These are phyloP conservation scores for Penicillium sp. DNA, from an alignment of 2,329 filamentous ascomycete genomes.

Conservation along the genomic window DNA sequence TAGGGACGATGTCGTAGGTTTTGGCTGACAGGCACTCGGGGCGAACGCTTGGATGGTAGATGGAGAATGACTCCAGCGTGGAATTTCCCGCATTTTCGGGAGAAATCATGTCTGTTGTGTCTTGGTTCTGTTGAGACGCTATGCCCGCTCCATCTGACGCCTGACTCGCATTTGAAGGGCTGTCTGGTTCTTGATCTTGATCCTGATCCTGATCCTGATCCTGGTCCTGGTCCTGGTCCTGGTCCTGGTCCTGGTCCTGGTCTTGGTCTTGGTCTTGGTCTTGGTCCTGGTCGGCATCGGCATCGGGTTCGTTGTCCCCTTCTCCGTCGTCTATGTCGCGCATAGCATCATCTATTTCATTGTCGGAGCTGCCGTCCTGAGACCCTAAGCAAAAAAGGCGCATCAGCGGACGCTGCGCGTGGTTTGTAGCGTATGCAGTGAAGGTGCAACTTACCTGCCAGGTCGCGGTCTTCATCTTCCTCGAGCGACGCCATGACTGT, in stretches of 20 bases:
- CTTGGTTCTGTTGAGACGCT: slow-evolving; percentile 50
- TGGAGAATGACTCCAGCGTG: slow-evolving; percentile 42
- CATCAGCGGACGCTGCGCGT: slow-evolving; percentile 5
- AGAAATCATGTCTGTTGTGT: slow-evolving; percentile 51
- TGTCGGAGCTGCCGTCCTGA: slow-evolving; percentile 54
- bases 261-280: slow-evolving; percentile 36
- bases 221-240: no score
- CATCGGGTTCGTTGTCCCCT: slow-evolving; percentile 42
- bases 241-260: slow-evolving; percentile 24
- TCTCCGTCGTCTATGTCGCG: slow-evolving; percentile 48
- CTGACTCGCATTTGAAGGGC: slow-evolving; percentile 47
- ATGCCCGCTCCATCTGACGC: slow-evolving; percentile 42
- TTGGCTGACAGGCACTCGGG: slow-evolving; percentile 77
- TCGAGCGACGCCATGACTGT: slow-evolving; percentile 37
- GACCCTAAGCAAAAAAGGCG: slow-evolving; percentile 41
- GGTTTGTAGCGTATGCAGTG: slow-evolving; percentile 13
- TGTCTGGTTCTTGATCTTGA: slow-evolving; percentile 42
- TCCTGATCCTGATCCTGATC: slow-evolving; percentile 20
- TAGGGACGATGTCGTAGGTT: slow-evolving; percentile 93
- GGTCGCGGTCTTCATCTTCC: slow-evolving; percentile 49
- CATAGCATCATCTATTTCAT: slow-evolving; percentile 52
- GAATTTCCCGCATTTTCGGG: slow-evolving; percentile 45
- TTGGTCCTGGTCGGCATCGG: slow-evolving; percentile 20
- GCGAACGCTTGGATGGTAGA: slow-evolving; percentile 66
- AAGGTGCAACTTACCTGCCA: slow-evolving; percentile 38